Evolutionary conservation across 2,329 filamentous ascomycete species (phyloP), one percentile per base, ranked within the genome.

Genomic region (Sclerotinia spermophila): DNA sequence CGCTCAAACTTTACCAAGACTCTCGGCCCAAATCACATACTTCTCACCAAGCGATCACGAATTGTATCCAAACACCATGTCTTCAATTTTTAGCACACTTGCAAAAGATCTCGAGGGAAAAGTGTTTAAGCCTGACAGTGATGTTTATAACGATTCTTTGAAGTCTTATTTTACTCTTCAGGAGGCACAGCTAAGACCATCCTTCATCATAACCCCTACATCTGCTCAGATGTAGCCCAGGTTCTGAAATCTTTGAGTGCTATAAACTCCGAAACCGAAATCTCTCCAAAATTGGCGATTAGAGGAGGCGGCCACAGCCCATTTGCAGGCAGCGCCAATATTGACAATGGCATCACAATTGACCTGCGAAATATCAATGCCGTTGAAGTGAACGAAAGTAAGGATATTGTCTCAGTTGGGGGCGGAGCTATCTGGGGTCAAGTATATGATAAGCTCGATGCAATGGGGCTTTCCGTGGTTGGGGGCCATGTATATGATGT

Each of bases 311-410:
- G 76, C 3, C 75, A 77, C 15, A 59, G 71, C 2, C 55, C 71
- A 1, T 75, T 74, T 62, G 81, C 84, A 33, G 83, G 84, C 72
- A 84, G 83, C 48, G 82, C 86, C 1, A 88, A 83, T 74, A 83
- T 85, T 65, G 77, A 82, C 17, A 82, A 79, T 1, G 85, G 85
- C 0, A 80, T 86, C 1, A 77, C 85, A 4, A 83, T 89, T 73
- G 85, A 85, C 15, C 81, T 86, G 17, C 80, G 77, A 42, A 71
- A 73, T 30, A 60, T 79, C 21, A 72, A 76, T 42, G 33, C 72
- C 24, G 68, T 78, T 53, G 71, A 80, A 5, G 69, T 76, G 8
- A 76, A 77, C 11, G 67, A 73, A 2, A 76, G 79, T 30, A 75
- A 77, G 8, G 76, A 71, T 0, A 74, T 75, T 6, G 79, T 78